Percentiles rank a stretch among this genome's conserved stretches.
Conservation (phyloP, 495 filamentous ascomycete genomes). For the Aspergillus egyptiacus region DNA sequence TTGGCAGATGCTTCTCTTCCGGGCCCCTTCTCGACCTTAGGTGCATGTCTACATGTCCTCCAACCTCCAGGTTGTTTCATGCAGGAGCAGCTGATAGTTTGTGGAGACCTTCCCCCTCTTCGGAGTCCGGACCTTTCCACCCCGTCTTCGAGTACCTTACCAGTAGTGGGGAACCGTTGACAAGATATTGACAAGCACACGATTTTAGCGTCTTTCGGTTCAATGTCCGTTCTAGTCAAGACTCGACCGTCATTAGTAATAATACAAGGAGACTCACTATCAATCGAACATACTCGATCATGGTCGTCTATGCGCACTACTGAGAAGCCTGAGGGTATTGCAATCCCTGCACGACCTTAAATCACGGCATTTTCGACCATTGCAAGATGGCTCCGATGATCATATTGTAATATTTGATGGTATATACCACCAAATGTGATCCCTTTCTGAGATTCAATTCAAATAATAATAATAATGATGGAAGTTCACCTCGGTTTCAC, state of each 20-base stretch:
- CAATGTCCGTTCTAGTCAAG: constrained; percentile 14
- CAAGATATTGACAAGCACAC: constrained; percentile 14
- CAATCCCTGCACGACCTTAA: no score
- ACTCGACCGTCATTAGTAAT: constrained; percentile 1
- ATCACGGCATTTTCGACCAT: no score
- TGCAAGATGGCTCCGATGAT: no score
- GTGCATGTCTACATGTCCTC: neutral
- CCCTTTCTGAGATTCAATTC: no score
- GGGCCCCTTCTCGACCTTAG: neutral
- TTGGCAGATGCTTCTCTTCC: neutral
- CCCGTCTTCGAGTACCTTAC: neutral
- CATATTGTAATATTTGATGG: no score
- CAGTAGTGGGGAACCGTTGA: constrained; percentile 5
- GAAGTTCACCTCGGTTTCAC: neutral
- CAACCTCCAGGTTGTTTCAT: constrained; percentile 23
- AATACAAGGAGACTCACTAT: neutral
- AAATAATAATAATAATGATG: no score
- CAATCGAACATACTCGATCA: no score
- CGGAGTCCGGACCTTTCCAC: constrained; percentile 4
- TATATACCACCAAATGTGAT: no score
- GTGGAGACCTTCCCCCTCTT: constrained; percentile 15
- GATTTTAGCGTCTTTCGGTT: constrained; percentile 22
- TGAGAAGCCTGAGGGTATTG: no score
- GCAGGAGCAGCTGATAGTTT: constrained; percentile 12
- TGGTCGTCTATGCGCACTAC: no score